phyloP scores from a whole-genome alignment of 805 yeast species.

The Isabelozyma pseudorhagii region DNA sequence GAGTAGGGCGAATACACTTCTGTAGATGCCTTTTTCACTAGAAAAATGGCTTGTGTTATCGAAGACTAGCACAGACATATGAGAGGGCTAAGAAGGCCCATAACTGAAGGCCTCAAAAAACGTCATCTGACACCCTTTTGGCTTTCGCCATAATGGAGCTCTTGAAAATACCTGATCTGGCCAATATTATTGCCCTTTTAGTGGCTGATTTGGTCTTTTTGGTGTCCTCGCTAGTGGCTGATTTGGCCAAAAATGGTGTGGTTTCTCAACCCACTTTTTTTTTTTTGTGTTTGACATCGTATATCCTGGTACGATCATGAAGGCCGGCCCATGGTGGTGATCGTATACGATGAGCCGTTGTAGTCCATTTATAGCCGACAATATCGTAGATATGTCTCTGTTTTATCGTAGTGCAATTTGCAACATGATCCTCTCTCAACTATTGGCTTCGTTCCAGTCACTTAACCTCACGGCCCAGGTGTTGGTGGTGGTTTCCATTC shows the following conservation, averaged over 20 bases:
- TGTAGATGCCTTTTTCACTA: no score
- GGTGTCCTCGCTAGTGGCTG: not conserved
- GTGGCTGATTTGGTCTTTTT: no score
- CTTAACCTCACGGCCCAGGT: not conserved
- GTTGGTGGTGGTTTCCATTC: conserved; percentile 28
- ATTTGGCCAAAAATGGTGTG: not conserved
- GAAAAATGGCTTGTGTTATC: no score
- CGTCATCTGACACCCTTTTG: no score
- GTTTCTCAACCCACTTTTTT: not conserved
- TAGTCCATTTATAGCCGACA: not conserved
- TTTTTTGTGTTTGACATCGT: not conserved
- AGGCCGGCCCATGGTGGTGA: no score
- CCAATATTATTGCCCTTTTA: no score
- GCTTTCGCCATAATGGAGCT: no score
- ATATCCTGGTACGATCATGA: not conserved
- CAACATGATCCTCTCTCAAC: not conserved
- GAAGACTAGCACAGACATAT: no score
- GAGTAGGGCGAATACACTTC: no score
- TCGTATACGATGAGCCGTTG: not conserved
- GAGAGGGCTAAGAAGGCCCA: no score
- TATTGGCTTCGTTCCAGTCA: not conserved
- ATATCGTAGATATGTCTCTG: not conserved
- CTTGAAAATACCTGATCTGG: no score
- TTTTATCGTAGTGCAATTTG: not conserved
- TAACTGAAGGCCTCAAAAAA: no score